phyloP scores from a whole-genome alignment of 495 filamentous ascomycete species.

The Rostrohypoxylon terebratum region DNA sequence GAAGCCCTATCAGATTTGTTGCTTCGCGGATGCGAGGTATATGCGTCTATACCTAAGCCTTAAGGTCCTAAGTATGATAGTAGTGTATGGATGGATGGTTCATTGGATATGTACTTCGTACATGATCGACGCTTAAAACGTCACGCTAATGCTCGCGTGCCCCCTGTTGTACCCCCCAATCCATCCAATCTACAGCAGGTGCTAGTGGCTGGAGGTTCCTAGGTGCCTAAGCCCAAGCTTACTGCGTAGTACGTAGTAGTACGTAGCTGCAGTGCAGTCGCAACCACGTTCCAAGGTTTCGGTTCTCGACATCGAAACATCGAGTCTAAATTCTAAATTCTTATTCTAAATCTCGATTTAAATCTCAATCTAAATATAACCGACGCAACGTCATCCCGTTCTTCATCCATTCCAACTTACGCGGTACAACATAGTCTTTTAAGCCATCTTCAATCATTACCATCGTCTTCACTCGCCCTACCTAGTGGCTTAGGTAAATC shows the following conservation, averaged over 20 bases:
- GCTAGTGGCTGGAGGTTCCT: background rate
- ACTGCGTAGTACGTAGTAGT: background rate
- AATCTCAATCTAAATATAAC: conserved; percentile 18
- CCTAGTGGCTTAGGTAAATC: background rate
- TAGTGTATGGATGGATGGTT: too few relatives aligned
- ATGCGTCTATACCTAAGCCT: background rate
- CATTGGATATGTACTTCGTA: too few relatives aligned
- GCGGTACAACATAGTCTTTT: background rate
- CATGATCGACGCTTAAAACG: background rate
- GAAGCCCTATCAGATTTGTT: too few relatives aligned
- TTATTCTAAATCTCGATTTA: background rate
- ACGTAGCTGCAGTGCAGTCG: conserved; percentile 19
- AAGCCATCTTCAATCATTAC: background rate
- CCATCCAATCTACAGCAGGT: background rate
- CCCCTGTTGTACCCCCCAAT: background rate
- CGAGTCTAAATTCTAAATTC: conserved; percentile 5
- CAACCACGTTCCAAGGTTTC: conserved; percentile 21
- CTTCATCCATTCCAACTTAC: background rate
- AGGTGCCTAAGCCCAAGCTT: background rate
- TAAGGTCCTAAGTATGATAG: too few relatives aligned
- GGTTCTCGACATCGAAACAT: conserved; percentile 9
- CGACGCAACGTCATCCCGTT: conserved; percentile 30
- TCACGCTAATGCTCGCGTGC: background rate
- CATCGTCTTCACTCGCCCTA: background rate
- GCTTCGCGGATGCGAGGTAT: background rate